A percentile compares a stretch with the other conserved stretches of the same genome.
These are phyloP conservation scores for Alloascoidea africana DNA, from an alignment of 805 yeast species.

Conservation along the genomic window DNA sequence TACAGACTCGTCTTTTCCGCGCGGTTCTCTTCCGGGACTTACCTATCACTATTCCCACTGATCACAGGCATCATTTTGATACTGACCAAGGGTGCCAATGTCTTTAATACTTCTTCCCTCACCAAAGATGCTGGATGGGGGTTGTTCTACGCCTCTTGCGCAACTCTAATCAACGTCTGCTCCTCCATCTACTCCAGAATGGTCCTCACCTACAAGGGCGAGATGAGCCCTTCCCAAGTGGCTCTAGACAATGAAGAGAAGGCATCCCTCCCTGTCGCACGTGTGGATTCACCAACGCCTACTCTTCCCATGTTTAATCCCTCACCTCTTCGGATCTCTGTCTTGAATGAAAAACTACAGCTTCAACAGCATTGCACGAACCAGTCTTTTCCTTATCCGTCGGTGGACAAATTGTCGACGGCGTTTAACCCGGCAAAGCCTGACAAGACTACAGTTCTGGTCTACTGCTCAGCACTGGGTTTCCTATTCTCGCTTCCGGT, in stretches of 20 bases:
- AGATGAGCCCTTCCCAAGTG: constrained; percentile 8
- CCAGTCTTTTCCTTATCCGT: too few relatives aligned
- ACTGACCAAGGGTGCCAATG: constrained; percentile 14
- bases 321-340: constrained; percentile 3
- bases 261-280: too few relatives aligned
- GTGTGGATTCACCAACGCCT: too few relatives aligned
- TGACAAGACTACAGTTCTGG: constrained; percentile 67
- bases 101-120: constrained; percentile 28
- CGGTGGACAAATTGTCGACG: too few relatives aligned
- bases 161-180: constrained; percentile 64
- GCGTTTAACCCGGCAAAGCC: constrained; percentile 31
- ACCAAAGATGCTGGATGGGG: constrained; percentile 39
- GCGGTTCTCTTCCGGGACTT: constrained; percentile 49
- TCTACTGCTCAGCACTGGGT: constrained; percentile 68
- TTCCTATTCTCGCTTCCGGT: constrained; percentile 57
- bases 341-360: too few relatives aligned
- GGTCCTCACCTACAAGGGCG: constrained; percentile 61
- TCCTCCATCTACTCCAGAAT: constrained; percentile 82
- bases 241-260: too few relatives aligned
- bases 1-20: constrained; percentile 48
- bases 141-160: constrained; percentile 46
- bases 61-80: constrained; percentile 75
- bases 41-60: constrained; percentile 65
- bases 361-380: too few relatives aligned
- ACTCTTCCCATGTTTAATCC: too few relatives aligned